Evolutionary conservation across 345 rosid genomes (phyloP), one percentile per base, ranked within the genome.

Genomic region (Ricinus communis): DNA sequence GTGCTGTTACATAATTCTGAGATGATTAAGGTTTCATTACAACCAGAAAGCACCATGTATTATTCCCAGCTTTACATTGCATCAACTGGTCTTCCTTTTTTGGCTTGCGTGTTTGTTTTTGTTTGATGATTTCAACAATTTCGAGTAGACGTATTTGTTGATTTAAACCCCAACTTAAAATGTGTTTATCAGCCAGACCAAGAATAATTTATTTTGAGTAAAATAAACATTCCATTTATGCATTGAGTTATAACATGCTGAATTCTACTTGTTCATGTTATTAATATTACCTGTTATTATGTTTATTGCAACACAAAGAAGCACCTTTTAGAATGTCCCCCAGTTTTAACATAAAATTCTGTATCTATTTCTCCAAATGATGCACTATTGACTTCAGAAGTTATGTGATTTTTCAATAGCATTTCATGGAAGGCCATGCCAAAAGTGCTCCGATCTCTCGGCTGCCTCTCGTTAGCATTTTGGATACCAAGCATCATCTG

Each of bases 361-460:
- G 19, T 28, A 33, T 4, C 7, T 47, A 22, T 43, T 56, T 56
- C 62, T 47, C 31, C 24, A 18, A 28, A 12, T 75, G 30, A 57
- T 51, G 38, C 30, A 36, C 62, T 43, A 64, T 65, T 71, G 63
- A 59, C 57, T 70, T 52, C 25, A 65, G 64, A 31, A 33, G 8
- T 73, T 77, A 41, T 57, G 50, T 78, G 65, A 70, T 72, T 77
- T 12, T 46, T 50, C 79, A 69, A n/a, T 77, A 95, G 99, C 99
- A 95, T 86, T 92, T 90, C 73, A 90, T 95, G 97, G 99, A 95
- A 83, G 99, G 98, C 75, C 99, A 90, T 84, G 88, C 97, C 67
- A 90, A 89, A 87, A 88, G 84, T 77, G 82, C 90, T 54, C 99
- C 98, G n/a, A 90, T 95, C 78, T 87, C 97, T 74, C 87, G 97